Percentiles rank a stretch among this genome's conserved stretches.
These are phyloP conservation scores for Globisporangium echinulatum DNA, from an alignment of 352 stramenopile genomes.

Conservation along the genomic window DNA sequence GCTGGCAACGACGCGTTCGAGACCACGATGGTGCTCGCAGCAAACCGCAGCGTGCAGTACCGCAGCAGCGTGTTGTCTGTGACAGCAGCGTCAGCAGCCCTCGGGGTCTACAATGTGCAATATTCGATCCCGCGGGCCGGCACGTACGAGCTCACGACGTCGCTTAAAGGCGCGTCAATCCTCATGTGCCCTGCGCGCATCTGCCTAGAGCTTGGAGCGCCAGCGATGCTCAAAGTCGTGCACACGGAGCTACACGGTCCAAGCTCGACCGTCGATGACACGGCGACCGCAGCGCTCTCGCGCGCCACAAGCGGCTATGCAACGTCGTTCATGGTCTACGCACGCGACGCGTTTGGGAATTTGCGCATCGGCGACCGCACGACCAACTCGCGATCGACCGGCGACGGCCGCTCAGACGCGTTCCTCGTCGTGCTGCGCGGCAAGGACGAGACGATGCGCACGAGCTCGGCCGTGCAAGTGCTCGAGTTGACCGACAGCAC, in stretches of 20 bases:
- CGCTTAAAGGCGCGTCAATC: conserved; percentile 80
- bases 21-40: conserved; percentile 76
- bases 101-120: conserved; percentile 89
- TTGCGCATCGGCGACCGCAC: conserved; percentile 70
- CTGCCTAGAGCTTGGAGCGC: conserved; percentile 38
- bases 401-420: conserved; percentile 84
- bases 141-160: conserved; percentile 79
- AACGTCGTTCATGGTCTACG: conserved; percentile 83
- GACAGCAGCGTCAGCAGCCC: conserved; percentile 14
- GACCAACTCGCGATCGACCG: conserved; percentile 57
- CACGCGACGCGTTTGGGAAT: conserved; percentile 93
- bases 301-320: conserved; percentile 74
- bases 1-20: conserved; percentile 66
- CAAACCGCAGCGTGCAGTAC: conserved; percentile 63
- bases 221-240: conserved; percentile 80
- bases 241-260: conserved; percentile 85
- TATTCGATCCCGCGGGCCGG: conserved; percentile 91
- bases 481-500: conserved; percentile 26
- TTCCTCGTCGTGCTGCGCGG: conserved; percentile 88
- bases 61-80: conserved; percentile 63
- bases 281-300: conserved; percentile 60
- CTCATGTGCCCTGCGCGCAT: conserved; percentile 81
- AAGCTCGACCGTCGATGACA: conserved; percentile 82
- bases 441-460: conserved; percentile 57
- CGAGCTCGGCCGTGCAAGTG: conserved; percentile 87